phyloP scores from a whole-genome alignment of 441 rosid genomes.

The Omphalea diandra region DNA sequence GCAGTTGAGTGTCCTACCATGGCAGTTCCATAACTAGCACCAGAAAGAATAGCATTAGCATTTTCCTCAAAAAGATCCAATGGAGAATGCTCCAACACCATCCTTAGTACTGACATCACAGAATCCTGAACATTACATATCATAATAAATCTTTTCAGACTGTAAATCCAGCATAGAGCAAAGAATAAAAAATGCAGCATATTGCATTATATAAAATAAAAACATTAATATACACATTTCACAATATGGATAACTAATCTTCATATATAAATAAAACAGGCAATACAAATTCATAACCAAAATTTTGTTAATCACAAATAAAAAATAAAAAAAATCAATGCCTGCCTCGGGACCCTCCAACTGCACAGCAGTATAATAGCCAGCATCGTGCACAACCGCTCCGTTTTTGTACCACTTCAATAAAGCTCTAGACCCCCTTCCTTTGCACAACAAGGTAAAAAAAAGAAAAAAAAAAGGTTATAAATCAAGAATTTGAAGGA shows the following conservation, averaged over 20 bases:
- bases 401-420: slow-evolving; percentile 66
- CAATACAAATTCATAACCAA: neutral
- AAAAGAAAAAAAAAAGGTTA: no score
- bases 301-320: slow-evolving; percentile 16
- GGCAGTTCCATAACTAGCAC: slow-evolving; percentile 55
- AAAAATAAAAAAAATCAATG: slow-evolving; percentile 30
- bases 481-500: no score
- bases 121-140: slow-evolving; percentile 47
- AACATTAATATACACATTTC: no score
- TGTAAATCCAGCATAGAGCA: neutral
- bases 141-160: neutral
- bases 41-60: slow-evolving; percentile 48
- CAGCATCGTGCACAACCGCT: slow-evolving; percentile 83
- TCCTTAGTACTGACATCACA: slow-evolving; percentile 47
- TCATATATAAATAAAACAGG: neutral
- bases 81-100: slow-evolving; percentile 58
- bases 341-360: slow-evolving; percentile 92
- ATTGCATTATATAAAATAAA: no score
- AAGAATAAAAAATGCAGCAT: no score
- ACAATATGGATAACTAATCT: neutral
- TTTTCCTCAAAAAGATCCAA: slow-evolving; percentile 35
- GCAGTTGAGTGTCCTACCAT: slow-evolving; percentile 46
- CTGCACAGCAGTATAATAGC: slow-evolving; percentile 69
- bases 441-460: no score
- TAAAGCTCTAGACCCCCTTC: slow-evolving; percentile 89